phyloP scores from a whole-genome alignment of 768 basidiomycete species.

The Boletus sp. region DNA sequence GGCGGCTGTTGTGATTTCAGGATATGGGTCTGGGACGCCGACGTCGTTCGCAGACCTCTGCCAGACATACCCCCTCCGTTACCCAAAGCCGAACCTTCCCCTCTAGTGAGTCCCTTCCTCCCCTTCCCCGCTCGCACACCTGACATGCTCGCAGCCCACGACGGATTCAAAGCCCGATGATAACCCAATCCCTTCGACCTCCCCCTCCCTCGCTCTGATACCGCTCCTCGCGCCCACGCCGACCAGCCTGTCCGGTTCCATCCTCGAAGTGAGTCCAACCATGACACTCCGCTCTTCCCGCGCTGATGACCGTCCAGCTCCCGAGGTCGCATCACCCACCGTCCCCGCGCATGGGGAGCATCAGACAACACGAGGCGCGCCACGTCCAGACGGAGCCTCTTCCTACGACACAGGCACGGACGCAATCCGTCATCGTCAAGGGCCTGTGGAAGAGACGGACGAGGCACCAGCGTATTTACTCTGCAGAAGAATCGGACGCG shows the following conservation, averaged over 20 bases:
- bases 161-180: slow-evolving; percentile 5
- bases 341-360: not conserved
- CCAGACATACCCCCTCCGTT: slow-evolving; percentile 9
- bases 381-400: slow-evolving; percentile 8
- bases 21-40: slow-evolving; percentile 30
- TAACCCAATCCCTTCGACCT: not conserved
- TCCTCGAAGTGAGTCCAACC: slow-evolving; percentile 17
- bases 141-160: slow-evolving; percentile 11
- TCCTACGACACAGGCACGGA: not conserved
- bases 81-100: slow-evolving; percentile 7
- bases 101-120: slow-evolving; percentile 10
- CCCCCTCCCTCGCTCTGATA: slow-evolving; percentile 18
- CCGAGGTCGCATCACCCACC: slow-evolving; percentile 9
- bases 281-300: not conserved
- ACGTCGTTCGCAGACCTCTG: slow-evolving; percentile 16
- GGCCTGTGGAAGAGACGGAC: slow-evolving; percentile 13
- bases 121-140: not conserved
- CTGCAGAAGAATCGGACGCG: not conserved
- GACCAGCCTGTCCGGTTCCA: slow-evolving; percentile 13
- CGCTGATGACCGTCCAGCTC: slow-evolving; percentile 11
- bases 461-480: not conserved
- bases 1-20: slow-evolving; percentile 30
- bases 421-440: slow-evolving; percentile 1
- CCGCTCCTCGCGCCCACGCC: slow-evolving; percentile 24
- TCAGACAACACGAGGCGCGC: not conserved